Base-by-base conservation (phyloP, 129 eudicot species). In the Deinandra increscens region DNA sequence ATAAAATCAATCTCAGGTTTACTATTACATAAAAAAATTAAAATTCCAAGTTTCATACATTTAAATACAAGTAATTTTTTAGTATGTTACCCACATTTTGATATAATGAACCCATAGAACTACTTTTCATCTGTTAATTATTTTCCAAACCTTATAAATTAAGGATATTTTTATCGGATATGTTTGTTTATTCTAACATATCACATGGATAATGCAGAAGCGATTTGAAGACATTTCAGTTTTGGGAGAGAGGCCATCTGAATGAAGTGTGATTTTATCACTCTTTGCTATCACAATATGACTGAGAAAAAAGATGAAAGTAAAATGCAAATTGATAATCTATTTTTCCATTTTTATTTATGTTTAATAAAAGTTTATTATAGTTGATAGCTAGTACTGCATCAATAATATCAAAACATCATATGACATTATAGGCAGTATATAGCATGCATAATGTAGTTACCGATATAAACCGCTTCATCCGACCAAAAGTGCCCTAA, bases 401-500 rank as follows among this genome's bases (percentile, higher is more conserved):
- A 20, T 14, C 61, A 55, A 20, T 36, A 61, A 26, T 36, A 36
- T 56, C 39, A 29, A 15, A 60, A 60, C 13, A 53, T 20, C 12
- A 54, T 60, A 14, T 34, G 44, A n/a, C 23, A 6, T 60, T 56
- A 23, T 31, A n/a, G n/a, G n/a, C n/a, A 60, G 44, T 3, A 60
- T 31, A 34, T 60, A 36, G 13, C 44, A 60, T n/a, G 63, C 26
- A 34, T n/a, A 36, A 60, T 60, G 66, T n/a, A n/a, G n/a, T 60
- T 31, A 60, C 49, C 43, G 7, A 46, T 31, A 64, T 11, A n/a
- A 7, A 18, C 36, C 6, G 54, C 20, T 64, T 79, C 76, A 81
- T 61, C 80, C 83, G 33, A 12, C 82, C 54, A 85, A 37, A 69
- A 88, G 84, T 10, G 75, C 79, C 70, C 70, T 83, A 19, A 88